These are phyloP conservation scores for Saccharomyces hybrid DNA, from an alignment of 1,139 yeast species.

Conservation along the genomic window DNA sequence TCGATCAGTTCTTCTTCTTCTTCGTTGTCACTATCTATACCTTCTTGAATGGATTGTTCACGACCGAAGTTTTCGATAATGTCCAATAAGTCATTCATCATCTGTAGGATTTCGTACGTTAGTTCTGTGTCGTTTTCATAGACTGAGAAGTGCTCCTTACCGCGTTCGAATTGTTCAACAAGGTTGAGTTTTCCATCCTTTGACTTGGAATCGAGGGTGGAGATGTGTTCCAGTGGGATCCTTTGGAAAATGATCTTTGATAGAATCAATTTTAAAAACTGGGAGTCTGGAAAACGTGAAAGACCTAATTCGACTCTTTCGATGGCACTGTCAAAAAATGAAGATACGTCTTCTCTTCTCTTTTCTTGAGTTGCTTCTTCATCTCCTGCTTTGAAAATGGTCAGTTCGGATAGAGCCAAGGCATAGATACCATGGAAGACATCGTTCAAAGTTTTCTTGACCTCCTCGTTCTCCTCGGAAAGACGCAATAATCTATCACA, in stretches of 20 bases:
- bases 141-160: conserved; percentile 17
- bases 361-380: conserved; percentile 24
- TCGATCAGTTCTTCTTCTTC: conserved; percentile 32
- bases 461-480: conserved; percentile 30
- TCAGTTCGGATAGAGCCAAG: conserved; percentile 59
- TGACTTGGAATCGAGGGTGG: conserved; percentile 38
- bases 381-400: conserved; percentile 42
- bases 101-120: conserved; percentile 44
- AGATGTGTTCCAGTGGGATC: conserved; percentile 50
- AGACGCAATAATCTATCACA: conserved; percentile 70
- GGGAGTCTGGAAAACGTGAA: conserved; percentile 39
- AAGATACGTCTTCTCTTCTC: conserved; percentile 37
- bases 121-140: conserved; percentile 11
- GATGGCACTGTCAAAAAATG: conserved; percentile 58
- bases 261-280: conserved; percentile 44
- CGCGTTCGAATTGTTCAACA: conserved; percentile 12
- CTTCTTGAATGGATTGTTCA: conserved; percentile 41
- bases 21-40: conserved; percentile 42
- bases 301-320: conserved; percentile 64
- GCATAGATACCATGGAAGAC: conserved; percentile 70
- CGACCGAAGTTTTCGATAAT: conserved; percentile 58
- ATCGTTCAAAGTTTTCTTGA: conserved; percentile 38
- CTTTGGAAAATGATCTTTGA: conserved; percentile 49
- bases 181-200: conserved; percentile 33
- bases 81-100: conserved; percentile 58